Evolutionary conservation across 2,329 filamentous ascomycete species (phyloP), one percentile per base, ranked within the genome.

Genomic region (Aureobasidium sp.): DNA sequence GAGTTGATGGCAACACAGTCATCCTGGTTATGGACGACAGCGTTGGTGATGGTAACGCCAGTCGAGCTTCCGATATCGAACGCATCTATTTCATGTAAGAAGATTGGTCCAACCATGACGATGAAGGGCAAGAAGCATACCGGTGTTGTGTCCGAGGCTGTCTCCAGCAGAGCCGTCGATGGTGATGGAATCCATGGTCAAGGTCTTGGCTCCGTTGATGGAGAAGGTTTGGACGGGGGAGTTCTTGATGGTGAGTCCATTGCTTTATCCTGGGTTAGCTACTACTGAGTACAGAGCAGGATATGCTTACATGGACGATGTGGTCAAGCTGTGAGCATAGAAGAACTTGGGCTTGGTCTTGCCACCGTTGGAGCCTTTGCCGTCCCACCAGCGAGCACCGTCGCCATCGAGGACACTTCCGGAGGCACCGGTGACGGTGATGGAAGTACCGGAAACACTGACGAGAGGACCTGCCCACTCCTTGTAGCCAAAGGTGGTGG

Each of bases 401-500:
- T 82, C 77, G 61, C 83, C 82, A 67, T 88, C 77, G 57, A 88
- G 79, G 20, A 78, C 72, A 64, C 77, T 77, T 22, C 81, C 85
- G 1, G 74, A 67, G 25, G 79, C 79, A 51, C 82, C 82, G 9
- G 76, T 76, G 42, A 87, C 77, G 31, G 77, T 78, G 67, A 87
- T 78, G 64, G 77, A 75, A 39, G 73, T 81, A 44, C 86, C 87
- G 1, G 81, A 81, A 65, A 88, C 77, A 31, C 80, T 79, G 67
- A 89, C 79, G 15, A 89, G 77, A 48, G 86, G 86, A 0, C 87
- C 86, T 1, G 72, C 71, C 86, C 86, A 89, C 68, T 86, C 82
- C 65, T 83, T 76, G 74, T 87, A 88, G 22, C 78, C 86, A 68
- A 86, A 89, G 60, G 82, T 84, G n/a, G 86, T 89, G 15, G 78